Conservation (phyloP, 1,284 basidiomycete species). For the Pholiota adiposa region DNA sequence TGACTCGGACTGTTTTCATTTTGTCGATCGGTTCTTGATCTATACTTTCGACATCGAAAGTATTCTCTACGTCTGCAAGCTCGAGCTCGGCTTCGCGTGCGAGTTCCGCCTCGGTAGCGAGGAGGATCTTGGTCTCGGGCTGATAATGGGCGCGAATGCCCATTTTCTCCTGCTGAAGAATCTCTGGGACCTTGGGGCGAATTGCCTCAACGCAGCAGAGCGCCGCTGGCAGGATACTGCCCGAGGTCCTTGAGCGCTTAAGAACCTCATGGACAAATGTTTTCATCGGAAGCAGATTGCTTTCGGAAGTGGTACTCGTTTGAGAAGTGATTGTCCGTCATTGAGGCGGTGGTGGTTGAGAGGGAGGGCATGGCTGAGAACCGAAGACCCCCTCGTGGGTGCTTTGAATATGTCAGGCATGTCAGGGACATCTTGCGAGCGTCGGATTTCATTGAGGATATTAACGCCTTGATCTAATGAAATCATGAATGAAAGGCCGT, state of each 20-base stretch:
- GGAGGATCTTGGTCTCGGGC: slow-evolving; percentile 49
- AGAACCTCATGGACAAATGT: slow-evolving; percentile 80
- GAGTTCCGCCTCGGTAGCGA: slow-evolving; percentile 47
- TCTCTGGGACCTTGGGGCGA: slow-evolving; percentile 63
- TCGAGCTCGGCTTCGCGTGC: slow-evolving; percentile 36
- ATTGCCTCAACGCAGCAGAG: slow-evolving; percentile 81
- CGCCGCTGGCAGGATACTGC: slow-evolving; percentile 75
- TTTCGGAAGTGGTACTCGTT: slow-evolving; percentile 19
- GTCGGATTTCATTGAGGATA: slow-evolving; percentile 76
- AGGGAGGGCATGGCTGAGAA: not conserved
- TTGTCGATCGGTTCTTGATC: slow-evolving; percentile 23
- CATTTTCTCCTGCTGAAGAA: slow-evolving; percentile 54
- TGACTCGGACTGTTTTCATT: slow-evolving; percentile 45
- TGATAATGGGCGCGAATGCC: slow-evolving; percentile 43
- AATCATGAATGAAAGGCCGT: slow-evolving; percentile 8
- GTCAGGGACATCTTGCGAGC: slow-evolving; percentile 66
- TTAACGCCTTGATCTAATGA: slow-evolving; percentile 74
- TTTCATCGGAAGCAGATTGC: slow-evolving; percentile 59
- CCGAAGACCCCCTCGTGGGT: slow-evolving; percentile 28
- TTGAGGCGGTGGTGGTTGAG: slow-evolving; percentile 22
- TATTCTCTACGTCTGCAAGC: slow-evolving; percentile 14
- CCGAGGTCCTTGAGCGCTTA: slow-evolving; percentile 75
- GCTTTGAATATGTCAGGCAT: slow-evolving; percentile 61
- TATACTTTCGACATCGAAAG: not conserved
- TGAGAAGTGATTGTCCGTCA: slow-evolving; percentile 31